Evolutionary conservation across 2,329 filamentous ascomycete species (phyloP).

Genomic region (Ceratocystis huliohia): DNA sequence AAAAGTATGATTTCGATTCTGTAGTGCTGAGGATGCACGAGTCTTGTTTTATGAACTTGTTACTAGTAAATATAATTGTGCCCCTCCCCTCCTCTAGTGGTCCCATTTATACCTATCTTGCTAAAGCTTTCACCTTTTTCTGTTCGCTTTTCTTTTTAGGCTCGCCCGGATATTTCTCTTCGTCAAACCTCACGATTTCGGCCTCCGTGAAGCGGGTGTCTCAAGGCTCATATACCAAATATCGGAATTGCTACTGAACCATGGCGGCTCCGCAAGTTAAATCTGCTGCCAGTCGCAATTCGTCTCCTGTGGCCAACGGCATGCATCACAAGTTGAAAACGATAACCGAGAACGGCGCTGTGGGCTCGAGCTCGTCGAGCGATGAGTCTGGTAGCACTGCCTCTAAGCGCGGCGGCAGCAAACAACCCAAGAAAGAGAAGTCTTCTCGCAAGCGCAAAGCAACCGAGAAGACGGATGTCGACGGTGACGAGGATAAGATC

Average conservation of each 20-base stretch:
- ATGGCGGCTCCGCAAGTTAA: conserved; percentile 18
- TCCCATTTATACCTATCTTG: conserved; percentile 5
- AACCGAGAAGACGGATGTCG: conserved; percentile 33
- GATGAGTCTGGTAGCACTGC: conserved; percentile 18
- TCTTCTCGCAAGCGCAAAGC: conserved; percentile 25
- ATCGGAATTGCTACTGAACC: neutral
- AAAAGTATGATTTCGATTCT: too few relatives aligned
- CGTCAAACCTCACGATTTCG: neutral
- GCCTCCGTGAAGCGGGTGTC: neutral
- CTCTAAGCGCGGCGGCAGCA: conserved; percentile 16
- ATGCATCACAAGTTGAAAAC: conserved; percentile 12
- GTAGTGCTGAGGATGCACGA: neutral
- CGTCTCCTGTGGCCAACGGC: conserved; percentile 12
- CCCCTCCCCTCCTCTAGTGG: conserved; percentile 3
- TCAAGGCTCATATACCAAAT: neutral
- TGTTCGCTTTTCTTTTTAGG: neutral
- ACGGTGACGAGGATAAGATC: conserved; percentile 25
- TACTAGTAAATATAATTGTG: neutral
- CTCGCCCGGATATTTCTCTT: neutral
- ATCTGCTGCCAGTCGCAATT: neutral
- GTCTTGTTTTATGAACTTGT: neutral
- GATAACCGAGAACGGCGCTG: neutral
- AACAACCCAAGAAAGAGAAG: conserved; percentile 19
- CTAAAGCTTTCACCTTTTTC: neutral
- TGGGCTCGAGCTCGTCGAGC: conserved; percentile 16